Evolutionary conservation across 345 rosid genomes (phyloP).

Genomic region (Hirschfeldia incana): DNA sequence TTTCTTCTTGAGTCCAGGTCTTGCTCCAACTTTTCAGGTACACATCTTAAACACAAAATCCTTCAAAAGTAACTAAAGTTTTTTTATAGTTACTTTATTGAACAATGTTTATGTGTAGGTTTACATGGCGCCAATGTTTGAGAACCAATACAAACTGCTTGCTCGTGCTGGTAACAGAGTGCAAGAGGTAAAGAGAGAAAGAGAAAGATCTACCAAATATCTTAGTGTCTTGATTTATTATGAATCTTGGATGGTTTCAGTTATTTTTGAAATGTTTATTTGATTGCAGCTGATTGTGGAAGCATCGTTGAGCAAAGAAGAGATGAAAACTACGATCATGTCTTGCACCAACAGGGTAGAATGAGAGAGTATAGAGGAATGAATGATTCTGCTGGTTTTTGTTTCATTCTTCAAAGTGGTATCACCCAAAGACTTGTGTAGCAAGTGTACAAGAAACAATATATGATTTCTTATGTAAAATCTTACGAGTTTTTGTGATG

Average conservation of each 20-base stretch:
- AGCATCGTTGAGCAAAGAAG: slow-evolving; percentile 71
- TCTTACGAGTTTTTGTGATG: not conserved
- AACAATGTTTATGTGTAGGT: slow-evolving; percentile 50
- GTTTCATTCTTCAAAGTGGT: slow-evolving; percentile 8
- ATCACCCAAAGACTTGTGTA: slow-evolving; percentile 13
- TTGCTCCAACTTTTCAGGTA: slow-evolving; percentile 98
- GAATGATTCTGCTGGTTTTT: slow-evolving; percentile 31
- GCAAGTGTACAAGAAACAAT: not conserved
- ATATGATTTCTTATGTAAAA: slow-evolving; percentile 5
- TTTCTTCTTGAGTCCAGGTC: slow-evolving; percentile 87
- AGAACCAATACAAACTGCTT: slow-evolving; percentile 81
- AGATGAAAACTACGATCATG: slow-evolving; percentile 77
- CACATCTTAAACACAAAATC: not conserved
- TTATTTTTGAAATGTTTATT: not conserved
- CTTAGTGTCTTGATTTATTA: not conserved
- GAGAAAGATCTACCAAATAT: not conserved
- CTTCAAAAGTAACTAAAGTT: not conserved
- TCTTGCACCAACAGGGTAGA: slow-evolving; percentile 75
- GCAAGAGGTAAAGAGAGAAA: slow-evolving; percentile 70
- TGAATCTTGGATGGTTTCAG: not conserved
- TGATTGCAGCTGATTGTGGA: slow-evolving; percentile 71
- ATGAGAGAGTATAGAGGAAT: slow-evolving; percentile 30
- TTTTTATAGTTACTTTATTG: not conserved
- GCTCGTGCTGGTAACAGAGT: slow-evolving; percentile 94
- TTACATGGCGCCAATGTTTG: slow-evolving; percentile 92